Conservation (phyloP, 768 basidiomycete genomes). For the Hygrophorus pudorinus region DNA sequence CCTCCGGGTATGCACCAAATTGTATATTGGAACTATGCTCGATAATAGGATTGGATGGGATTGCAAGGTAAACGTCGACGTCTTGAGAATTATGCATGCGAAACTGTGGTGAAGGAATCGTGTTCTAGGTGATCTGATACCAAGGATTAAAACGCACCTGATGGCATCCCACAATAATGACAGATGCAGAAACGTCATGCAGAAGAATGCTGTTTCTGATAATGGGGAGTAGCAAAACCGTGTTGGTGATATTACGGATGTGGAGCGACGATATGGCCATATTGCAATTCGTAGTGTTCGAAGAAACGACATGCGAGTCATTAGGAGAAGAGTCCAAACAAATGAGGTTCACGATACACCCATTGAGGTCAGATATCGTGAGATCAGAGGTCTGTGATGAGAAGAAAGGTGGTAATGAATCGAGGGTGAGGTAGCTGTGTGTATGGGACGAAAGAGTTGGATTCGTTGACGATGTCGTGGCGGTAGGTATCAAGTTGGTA, state of each 20-base stretch:
- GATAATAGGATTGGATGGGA: slow-evolving; percentile 68
- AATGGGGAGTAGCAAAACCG: slow-evolving; percentile 54
- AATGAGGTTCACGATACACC: slow-evolving; percentile 65
- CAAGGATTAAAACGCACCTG: slow-evolving; percentile 42
- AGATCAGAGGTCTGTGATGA: slow-evolving; percentile 37
- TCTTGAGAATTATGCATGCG: slow-evolving; percentile 71
- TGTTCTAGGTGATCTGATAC: neutral
- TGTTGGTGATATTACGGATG: slow-evolving; percentile 46
- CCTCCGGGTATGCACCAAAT: slow-evolving; percentile 54
- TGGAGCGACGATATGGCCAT: slow-evolving; percentile 49
- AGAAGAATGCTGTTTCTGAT: slow-evolving; percentile 67
- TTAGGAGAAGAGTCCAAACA: slow-evolving; percentile 10
- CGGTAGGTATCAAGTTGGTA: neutral
- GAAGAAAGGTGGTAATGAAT: slow-evolving; percentile 18
- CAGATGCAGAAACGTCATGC: slow-evolving; percentile 49
- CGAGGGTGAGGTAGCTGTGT: slow-evolving; percentile 34
- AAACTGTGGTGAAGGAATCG: slow-evolving; percentile 39
- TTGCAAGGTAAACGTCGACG: slow-evolving; percentile 58
- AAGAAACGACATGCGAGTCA: neutral
- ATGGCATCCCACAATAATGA: slow-evolving; percentile 67
- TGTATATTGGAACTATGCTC: slow-evolving; percentile 58
- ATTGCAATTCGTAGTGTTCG: slow-evolving; percentile 7
- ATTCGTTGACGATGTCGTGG: slow-evolving; percentile 20
- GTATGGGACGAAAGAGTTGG: slow-evolving; percentile 35
- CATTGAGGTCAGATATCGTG: slow-evolving; percentile 53